A percentile compares a stretch with the other conserved stretches of the same genome.
These are phyloP conservation scores for Solanum corneliomulleri DNA, from an alignment of 257 asterid genomes.

Conservation along the genomic window DNA sequence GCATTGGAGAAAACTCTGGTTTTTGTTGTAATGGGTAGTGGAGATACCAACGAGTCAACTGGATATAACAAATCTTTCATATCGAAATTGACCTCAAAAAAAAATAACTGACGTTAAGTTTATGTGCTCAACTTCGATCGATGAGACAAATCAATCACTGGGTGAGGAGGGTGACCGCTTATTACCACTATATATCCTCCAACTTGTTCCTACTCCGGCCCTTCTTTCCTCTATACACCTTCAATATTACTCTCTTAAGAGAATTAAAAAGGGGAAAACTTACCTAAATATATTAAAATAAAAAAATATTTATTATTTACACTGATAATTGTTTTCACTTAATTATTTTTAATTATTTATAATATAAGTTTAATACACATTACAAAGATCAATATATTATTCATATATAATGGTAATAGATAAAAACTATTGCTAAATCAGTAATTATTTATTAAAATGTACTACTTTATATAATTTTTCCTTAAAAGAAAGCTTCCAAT, in stretches of 20 bases:
- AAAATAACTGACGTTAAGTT: background rate
- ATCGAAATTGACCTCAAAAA: background rate
- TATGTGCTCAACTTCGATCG: background rate
- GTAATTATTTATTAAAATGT: no score
- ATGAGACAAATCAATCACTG: background rate
- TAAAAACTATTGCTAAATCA: no score
- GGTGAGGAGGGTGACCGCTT: background rate
- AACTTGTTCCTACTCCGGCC: background rate
- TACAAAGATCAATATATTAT: no score
- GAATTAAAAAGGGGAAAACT: no score
- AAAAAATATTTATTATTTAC: no score
- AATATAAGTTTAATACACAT: no score
- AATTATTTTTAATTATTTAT: no score
- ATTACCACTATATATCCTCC: background rate
- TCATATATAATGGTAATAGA: no score
- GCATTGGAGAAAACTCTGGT: background rate
- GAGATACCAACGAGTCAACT: slow-evolving; percentile 15
- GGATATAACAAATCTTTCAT: slow-evolving; percentile 32
- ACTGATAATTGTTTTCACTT: no score
- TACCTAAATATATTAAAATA: no score
- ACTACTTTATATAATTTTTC: no score
- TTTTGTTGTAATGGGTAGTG: slow-evolving; percentile 14
- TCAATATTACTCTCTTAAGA: background rate
- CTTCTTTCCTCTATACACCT: background rate
- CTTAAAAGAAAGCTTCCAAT: no score